Base-by-base conservation (phyloP, 768 basidiomycete genomes). In the Mrakia hoshinonis region DNA sequence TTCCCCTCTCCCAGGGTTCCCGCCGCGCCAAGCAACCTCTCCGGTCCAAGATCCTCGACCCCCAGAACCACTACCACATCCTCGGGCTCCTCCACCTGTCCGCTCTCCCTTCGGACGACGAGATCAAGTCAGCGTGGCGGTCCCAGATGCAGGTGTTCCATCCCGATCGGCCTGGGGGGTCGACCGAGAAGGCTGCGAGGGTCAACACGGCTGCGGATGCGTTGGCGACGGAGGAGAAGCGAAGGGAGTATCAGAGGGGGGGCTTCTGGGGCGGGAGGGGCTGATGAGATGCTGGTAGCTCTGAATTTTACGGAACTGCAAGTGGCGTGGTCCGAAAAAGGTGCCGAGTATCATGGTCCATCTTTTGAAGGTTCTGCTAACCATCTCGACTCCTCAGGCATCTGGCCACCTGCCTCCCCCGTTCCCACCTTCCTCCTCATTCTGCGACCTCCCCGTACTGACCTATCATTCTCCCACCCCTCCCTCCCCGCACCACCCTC, bases 111-210 rank as follows among this genome's bases (percentile, higher is more conserved):
- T 29, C 49, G 1, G 67, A 68, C 43, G 58, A 24, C 11, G 67
- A 58, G 54, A 52, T 68, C 54, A 61, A 68, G 58, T 18, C 20
- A 10, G 67, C 67, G 12, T 68, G 46, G 39, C 38, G 52, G 3
- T 29, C 18, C 4, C 54, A 68, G 43, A 60, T 68, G 43, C 54
- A 68, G 18, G 18, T 24, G 4, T 46, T 38, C 39, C 67, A 68
- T 46, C 67, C 67, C 22, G 67, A 68, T 60, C 54, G 67, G 24
- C 54, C 54, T n/a, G 67, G 67, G 60, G 54, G 54, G 12, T 26
- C 31, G 5, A 68, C 54, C 1, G 54, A 66, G 31, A 66, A 46
- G 55, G 67, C 67, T 11, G 26, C 67, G 36, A 29, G 29, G 67
- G 38, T 68, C 67, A 68, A 68, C 31, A 12, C 31, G 24, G 67